Conservation (phyloP, 352 stramenopile species). For the Phytopythium litorale region DNA sequence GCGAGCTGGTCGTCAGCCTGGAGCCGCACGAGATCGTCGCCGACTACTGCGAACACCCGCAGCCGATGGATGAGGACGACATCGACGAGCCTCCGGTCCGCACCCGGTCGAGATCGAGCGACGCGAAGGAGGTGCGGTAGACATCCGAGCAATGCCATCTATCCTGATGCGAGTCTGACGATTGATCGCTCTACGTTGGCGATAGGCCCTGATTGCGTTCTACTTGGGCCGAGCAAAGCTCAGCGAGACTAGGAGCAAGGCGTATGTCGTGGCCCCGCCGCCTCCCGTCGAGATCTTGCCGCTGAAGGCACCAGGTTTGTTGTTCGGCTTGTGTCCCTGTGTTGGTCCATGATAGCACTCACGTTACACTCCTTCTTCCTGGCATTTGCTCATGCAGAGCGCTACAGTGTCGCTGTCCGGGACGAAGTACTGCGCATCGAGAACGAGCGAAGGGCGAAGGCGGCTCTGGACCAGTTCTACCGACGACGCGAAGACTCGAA, state of each 20-base stretch:
- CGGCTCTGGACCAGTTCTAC: slow-evolving; percentile 24
- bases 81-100: not conserved
- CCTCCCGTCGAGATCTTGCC: slow-evolving; percentile 20
- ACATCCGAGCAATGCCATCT: too few species aligned
- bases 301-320: slow-evolving; percentile 21
- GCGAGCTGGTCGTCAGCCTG: not conserved
- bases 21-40: slow-evolving; percentile 2
- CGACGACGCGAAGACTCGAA: slow-evolving; percentile 12
- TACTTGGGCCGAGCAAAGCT: slow-evolving; percentile 48
- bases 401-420: slow-evolving; percentile 13
- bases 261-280: slow-evolving; percentile 15
- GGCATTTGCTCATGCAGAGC: slow-evolving; percentile 4
- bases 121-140: slow-evolving; percentile 26
- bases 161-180: not conserved
- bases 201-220: slow-evolving; percentile 43
- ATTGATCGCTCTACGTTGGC: not conserved
- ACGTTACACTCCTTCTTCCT: not conserved
- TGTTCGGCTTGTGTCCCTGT: not conserved
- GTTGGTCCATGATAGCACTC: not conserved
- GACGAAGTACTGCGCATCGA: slow-evolving; percentile 12
- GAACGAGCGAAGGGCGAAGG: slow-evolving; percentile 15
- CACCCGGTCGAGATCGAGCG: slow-evolving; percentile 15
- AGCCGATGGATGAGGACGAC: not conserved
- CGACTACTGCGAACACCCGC: slow-evolving; percentile 3
- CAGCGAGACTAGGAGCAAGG: slow-evolving; percentile 47